Percentiles rank a stretch among this genome's conserved stretches.
These are phyloP conservation scores for Eutrema japonicum DNA, from an alignment of 345 rosid genomes.

Conservation along the genomic window DNA sequence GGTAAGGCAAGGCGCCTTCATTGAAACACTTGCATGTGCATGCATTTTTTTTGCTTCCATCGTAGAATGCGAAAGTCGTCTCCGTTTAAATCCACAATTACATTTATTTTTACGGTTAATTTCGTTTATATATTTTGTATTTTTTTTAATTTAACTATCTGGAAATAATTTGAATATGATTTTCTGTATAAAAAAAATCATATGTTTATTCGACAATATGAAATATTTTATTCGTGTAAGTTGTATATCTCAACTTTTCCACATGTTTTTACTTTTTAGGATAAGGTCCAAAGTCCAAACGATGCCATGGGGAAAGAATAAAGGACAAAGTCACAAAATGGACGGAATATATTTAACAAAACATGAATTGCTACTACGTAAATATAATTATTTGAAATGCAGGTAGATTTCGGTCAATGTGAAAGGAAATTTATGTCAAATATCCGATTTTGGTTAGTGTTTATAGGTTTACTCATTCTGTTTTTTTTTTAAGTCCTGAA, in stretches of 20 bases:
- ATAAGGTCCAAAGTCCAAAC: slow-evolving; percentile 30
- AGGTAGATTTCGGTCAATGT: slow-evolving; percentile 36
- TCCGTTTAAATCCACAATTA: neutral
- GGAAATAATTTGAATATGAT: neutral
- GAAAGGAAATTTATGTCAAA: slow-evolving; percentile 26
- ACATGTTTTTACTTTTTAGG: slow-evolving; percentile 1
- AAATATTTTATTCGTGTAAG: neutral
- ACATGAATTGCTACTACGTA: neutral
- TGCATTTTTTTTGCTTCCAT: slow-evolving; percentile 16
- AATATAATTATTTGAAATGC: neutral
- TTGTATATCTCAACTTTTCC: neutral
- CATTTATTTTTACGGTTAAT: neutral
- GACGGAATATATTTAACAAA: too few species aligned
- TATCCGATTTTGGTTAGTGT: slow-evolving; percentile 32
- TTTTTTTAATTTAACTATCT: neutral
- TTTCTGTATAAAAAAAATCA: neutral
- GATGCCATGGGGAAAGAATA: neutral
- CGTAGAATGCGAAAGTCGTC: slow-evolving; percentile 7
- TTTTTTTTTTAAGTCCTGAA: neutral
- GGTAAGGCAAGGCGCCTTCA: slow-evolving; percentile 25
- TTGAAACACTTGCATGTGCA: slow-evolving; percentile 39
- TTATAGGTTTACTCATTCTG: neutral
- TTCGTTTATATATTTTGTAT: neutral
- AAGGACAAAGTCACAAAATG: neutral
- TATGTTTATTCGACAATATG: neutral